A percentile compares a stretch with the other conserved stretches of the same genome.
Evolutionary conservation across 1,284 basidiomycete genomes (phyloP).

Genomic region (Pseudomicrostroma phylloplanum): DNA sequence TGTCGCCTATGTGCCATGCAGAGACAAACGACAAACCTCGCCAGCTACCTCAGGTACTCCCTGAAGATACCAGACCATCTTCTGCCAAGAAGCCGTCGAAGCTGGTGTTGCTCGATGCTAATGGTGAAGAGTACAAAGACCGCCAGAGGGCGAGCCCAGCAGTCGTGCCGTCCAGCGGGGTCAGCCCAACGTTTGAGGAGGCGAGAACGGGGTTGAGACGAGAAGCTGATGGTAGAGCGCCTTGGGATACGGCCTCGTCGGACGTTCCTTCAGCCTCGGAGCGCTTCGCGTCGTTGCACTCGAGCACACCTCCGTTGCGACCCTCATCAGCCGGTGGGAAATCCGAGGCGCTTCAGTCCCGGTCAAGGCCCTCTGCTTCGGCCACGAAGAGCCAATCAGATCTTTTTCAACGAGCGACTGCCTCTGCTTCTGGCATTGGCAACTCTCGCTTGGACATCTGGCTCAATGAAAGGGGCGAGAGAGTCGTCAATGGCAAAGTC

Average conservation of each 20-base stretch:
- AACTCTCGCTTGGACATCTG: not conserved
- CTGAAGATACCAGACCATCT: not conserved
- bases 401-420: not conserved
- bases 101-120: not conserved
- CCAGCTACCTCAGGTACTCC: not conserved
- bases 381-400: not conserved
- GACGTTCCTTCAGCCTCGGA: not conserved
- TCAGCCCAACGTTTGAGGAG: too few relatives aligned
- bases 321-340: not conserved
- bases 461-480: conserved; percentile 6
- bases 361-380: not conserved
- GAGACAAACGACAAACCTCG: not conserved
- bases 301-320: not conserved
- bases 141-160: not conserved
- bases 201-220: too few relatives aligned
- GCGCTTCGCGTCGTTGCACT: not conserved
- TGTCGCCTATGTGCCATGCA: not conserved
- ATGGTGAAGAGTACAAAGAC: not conserved
- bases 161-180: not conserved
- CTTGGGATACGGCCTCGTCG: too few relatives aligned
- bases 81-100: not conserved
- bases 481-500: conserved; percentile 2
- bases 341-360: not conserved
- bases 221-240: too few relatives aligned
- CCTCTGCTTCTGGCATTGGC: not conserved